Evolutionary conservation across 2,329 filamentous ascomycete species (phyloP), one percentile per base, ranked within the genome.

Genomic region (Aspergillus terreus): DNA sequence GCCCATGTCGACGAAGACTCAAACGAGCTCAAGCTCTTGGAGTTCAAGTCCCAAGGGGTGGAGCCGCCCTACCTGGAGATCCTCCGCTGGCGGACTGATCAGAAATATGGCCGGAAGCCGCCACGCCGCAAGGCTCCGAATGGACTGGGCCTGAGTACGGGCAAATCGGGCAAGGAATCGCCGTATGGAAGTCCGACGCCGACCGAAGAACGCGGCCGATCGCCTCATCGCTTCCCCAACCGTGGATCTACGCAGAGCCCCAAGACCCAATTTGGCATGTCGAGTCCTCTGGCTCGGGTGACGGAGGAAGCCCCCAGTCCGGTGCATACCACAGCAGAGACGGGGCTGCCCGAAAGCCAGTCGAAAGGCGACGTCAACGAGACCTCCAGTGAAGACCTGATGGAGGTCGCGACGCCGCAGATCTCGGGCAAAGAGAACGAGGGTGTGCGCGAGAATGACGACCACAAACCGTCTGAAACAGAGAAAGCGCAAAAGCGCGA

Each of bases 11-110:
- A 97, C 58, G 94, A 99, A 64, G 94, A 99, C 14, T 89, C 81
- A 49, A 84, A 87, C 62, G 94, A 97, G 72, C 81, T 99, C 60
- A 96, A 95, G 75, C 78, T 99, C 63, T 85, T 88, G 62, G 90
- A 95, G 69, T 97, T 97, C 78, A 94, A 90, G 78, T 82, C 86
- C 47, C 83, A 87, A 59, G 90, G 90, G 49, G 89, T 96, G 49
- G 92, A 97, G 72, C 94, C 94, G 17, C 81, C 86, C 23, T 99
- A 97, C 71, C 85, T 99, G 66, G 92, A 95, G 67, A 96, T 99
- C 65, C 77, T 99, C 62, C 83, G 94, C 61, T 97, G 94, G 91
- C 86, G 94, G 67, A 86, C 88, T 74, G 94, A 99, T 69, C 92
- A 97, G 71, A 97, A 96, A 76, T 88, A 94, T 69, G 92, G 92